Conservation (phyloP, 805 yeast genomes). For the Metahyphopichia silvanorum region DNA sequence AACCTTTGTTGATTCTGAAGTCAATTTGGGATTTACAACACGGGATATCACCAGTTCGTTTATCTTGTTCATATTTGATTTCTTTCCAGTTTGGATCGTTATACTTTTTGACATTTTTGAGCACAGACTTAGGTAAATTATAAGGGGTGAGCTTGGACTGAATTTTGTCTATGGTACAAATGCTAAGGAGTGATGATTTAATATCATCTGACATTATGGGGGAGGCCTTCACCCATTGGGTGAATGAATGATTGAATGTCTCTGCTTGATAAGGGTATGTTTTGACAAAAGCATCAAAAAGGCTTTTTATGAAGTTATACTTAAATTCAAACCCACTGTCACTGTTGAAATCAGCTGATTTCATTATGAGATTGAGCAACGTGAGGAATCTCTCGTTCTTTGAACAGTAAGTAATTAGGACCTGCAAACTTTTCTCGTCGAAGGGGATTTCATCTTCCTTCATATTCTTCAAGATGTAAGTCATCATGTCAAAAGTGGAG, state of each 20-base stretch:
- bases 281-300: slow-evolving; percentile 28
- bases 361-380: slow-evolving; percentile 21
- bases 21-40: slow-evolving; percentile 21
- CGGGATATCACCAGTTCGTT: slow-evolving; percentile 8
- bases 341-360: slow-evolving; percentile 3
- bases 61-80: slow-evolving; percentile 12
- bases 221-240: slow-evolving; percentile 10
- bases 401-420: slow-evolving; percentile 23
- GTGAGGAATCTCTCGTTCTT: slow-evolving; percentile 25
- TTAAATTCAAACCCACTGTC: slow-evolving; percentile 15
- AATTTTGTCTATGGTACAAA: slow-evolving; percentile 16
- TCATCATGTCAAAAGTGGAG: slow-evolving; percentile 24
- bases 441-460: slow-evolving; percentile 18
- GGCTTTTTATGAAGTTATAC: slow-evolving; percentile 16
- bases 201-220: slow-evolving; percentile 4
- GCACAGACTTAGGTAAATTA: slow-evolving; percentile 8
- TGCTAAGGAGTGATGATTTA: slow-evolving; percentile 9
- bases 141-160: slow-evolving; percentile 27
- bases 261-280: slow-evolving; percentile 31
- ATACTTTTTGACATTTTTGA: slow-evolving; percentile 19
- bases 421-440: slow-evolving; percentile 15
- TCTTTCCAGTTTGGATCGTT: slow-evolving; percentile 19
- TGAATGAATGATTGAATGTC: slow-evolving; percentile 13
- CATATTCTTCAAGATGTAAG: slow-evolving; percentile 22
- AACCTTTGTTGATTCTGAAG: slow-evolving; percentile 30